Conservation (phyloP, 2,329 filamentous ascomycete genomes). For the Penicillium thymicola region DNA sequence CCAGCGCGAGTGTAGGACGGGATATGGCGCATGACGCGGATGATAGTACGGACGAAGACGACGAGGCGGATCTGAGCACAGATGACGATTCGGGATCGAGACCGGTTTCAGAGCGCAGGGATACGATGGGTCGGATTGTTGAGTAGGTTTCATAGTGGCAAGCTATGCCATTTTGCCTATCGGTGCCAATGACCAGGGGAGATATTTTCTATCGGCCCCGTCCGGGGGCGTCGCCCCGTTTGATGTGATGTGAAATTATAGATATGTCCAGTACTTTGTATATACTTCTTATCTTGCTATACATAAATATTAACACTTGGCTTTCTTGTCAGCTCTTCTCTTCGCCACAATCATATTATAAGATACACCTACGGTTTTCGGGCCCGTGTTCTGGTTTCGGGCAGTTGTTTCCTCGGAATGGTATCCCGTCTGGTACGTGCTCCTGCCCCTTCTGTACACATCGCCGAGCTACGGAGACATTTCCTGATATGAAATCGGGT, state of each 20-base stretch:
- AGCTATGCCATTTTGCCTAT: neutral
- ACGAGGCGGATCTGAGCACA: slow-evolving; percentile 30
- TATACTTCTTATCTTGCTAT: slow-evolving; percentile 4
- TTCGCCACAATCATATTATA: neutral
- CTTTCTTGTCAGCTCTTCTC: neutral
- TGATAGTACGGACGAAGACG: slow-evolving; percentile 38
- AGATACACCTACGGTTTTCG: neutral
- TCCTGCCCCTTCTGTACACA: neutral
- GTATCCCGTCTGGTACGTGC: neutral
- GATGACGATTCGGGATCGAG: slow-evolving; percentile 26
- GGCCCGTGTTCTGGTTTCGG: neutral
- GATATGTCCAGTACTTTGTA: slow-evolving; percentile 1
- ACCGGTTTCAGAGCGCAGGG: neutral
- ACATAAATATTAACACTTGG: slow-evolving; percentile 5
- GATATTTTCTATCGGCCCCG: neutral
- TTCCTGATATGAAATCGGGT: neutral
- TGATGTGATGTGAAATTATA: slow-evolving; percentile 1
- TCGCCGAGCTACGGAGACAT: neutral
- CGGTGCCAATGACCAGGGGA: neutral
- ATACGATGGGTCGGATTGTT: slow-evolving; percentile 6
- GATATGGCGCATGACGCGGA: slow-evolving; percentile 35
- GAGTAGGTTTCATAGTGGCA: neutral
- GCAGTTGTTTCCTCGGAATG: neutral
- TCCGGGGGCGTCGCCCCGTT: neutral
- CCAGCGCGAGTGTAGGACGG: slow-evolving; percentile 33